Percentiles rank a stretch among this genome's conserved stretches.
Conservation (phyloP, 352 stramenopile species). For the Peronospora destructor region DNA sequence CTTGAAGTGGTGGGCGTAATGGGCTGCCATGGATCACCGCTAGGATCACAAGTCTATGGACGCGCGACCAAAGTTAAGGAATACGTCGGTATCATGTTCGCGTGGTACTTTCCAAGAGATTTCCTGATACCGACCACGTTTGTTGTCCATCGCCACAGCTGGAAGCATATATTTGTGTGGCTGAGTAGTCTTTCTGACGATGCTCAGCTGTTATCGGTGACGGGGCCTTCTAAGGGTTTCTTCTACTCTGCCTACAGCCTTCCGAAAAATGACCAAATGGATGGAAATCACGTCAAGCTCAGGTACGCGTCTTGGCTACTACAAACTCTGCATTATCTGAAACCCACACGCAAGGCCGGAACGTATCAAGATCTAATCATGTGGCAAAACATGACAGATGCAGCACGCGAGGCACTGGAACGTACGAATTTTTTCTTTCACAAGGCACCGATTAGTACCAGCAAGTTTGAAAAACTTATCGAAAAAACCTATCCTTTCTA, state of each 20-base stretch:
- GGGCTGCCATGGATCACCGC: neutral
- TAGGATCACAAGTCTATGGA: slow-evolving; percentile 1
- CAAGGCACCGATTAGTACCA: neutral
- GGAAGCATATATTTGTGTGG: no score
- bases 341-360: slow-evolving; percentile 3
- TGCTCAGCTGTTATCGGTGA: neutral
- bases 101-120: slow-evolving; percentile 8
- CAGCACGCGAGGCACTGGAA: neutral
- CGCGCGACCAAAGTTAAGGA: neutral
- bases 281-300: slow-evolving; percentile 4
- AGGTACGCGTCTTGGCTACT: slow-evolving; percentile 4
- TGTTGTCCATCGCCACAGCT: no score
- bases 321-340: slow-evolving; percentile 10
- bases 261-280: neutral
- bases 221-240: neutral
- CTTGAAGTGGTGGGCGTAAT: no score
- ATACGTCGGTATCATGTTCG: slow-evolving; percentile 5
- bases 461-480: neutral
- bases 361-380: slow-evolving; percentile 14
- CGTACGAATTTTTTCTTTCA: neutral
- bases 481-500: slow-evolving; percentile 2
- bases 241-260: neutral
- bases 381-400: slow-evolving; percentile 12
- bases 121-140: no score
- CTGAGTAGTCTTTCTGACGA: neutral